A percentile compares a stretch with the other conserved stretches of the same genome.
phyloP scores from a whole-genome alignment of 2,329 filamentous ascomycete species.

The Blumeria graminis region DNA sequence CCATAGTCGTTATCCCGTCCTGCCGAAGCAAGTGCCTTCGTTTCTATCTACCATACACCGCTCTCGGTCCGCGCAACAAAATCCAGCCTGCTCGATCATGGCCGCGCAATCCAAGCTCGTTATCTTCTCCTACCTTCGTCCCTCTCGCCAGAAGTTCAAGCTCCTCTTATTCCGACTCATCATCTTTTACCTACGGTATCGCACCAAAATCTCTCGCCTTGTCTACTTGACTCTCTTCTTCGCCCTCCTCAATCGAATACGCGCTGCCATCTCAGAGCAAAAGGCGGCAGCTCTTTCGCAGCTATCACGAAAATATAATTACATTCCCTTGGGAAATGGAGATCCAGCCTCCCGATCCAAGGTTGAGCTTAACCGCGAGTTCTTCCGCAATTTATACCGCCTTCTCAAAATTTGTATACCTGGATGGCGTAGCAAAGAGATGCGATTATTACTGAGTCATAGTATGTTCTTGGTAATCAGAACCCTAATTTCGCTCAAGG shows the following conservation, averaged over 20 bases:
- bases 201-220: conserved; percentile 57
- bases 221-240: conserved; percentile 66
- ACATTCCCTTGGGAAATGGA: conserved; percentile 17
- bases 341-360: conserved; percentile 34
- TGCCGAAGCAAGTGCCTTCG: too few species aligned
- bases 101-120: conserved; percentile 61
- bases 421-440: conserved; percentile 71
- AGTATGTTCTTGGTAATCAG: conserved; percentile 78
- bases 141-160: conserved; percentile 36
- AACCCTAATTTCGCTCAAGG: conserved; percentile 83
- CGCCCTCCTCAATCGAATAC: conserved; percentile 64
- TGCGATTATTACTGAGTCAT: conserved; percentile 66
- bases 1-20: too few species aligned
- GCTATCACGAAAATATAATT: conserved; percentile 25
- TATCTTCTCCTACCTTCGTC: conserved; percentile 20
- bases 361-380: conserved; percentile 80
- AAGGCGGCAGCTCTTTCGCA: conserved; percentile 57
- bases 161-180: conserved; percentile 41
- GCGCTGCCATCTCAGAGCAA: conserved; percentile 78
- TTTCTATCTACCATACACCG: too few species aligned
- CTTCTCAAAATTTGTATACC: conserved; percentile 75
- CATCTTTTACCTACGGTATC: conserved; percentile 51
- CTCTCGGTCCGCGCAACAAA: too few species aligned
- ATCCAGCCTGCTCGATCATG: conserved; percentile 23
- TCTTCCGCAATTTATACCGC: conserved; percentile 40